Conservation (phyloP, 2,329 filamentous ascomycete species). For the Ramularia endophylla region DNA sequence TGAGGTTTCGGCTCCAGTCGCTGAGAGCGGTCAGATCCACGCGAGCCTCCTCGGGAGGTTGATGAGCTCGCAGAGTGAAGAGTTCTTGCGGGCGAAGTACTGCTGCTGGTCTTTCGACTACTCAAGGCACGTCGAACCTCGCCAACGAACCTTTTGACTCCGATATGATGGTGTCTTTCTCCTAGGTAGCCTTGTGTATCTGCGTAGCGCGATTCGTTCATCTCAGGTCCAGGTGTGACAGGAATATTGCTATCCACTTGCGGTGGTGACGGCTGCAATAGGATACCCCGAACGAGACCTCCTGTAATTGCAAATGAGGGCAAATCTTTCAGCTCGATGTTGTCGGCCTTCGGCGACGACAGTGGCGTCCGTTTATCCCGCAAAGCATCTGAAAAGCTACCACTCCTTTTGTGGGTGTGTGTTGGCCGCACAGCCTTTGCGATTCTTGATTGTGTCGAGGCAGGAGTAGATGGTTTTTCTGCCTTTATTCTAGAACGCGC, state of each 20-base stretch:
- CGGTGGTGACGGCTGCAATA: conserved; percentile 75
- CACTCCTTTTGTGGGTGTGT: conserved; percentile 71
- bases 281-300: conserved; percentile 78
- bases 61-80: conserved; percentile 15
- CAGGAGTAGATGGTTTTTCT: neutral
- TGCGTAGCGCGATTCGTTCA: conserved; percentile 11
- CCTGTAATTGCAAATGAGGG: conserved; percentile 66
- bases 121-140: conserved; percentile 79
- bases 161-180: conserved; percentile 46
- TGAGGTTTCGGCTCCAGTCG: conserved; percentile 9
- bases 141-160: conserved; percentile 79
- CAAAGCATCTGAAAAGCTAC: conserved; percentile 79
- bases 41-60: conserved; percentile 54
- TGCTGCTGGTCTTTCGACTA: conserved; percentile 32
- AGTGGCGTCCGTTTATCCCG: conserved; percentile 58
- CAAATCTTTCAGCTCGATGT: conserved; percentile 34
- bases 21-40: conserved; percentile 4
- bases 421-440: conserved; percentile 22
- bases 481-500: conserved; percentile 14
- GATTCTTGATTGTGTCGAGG: conserved; percentile 1
- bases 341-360: conserved; percentile 41
- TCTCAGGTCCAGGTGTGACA: conserved; percentile 42
- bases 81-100: conserved; percentile 14
- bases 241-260: conserved; percentile 57
- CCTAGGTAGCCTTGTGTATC: conserved; percentile 11